Evolutionary conservation across 2,329 filamentous ascomycete species (phyloP).

Genomic region (Alternaria ethzedia): DNA sequence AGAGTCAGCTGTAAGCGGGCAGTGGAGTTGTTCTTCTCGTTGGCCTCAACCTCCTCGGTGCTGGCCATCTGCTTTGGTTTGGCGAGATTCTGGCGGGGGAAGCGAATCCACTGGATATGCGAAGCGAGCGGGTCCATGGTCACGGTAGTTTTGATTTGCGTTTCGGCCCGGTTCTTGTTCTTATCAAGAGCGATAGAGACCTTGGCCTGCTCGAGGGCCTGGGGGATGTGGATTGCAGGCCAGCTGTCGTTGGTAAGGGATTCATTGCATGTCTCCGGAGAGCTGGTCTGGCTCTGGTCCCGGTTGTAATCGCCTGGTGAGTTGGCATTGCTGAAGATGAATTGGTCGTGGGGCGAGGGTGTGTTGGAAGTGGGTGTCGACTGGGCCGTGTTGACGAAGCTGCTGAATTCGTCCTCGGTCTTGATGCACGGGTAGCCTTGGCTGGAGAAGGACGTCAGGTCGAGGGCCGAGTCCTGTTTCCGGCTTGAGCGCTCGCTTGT

Average conservation of each 20-base stretch:
- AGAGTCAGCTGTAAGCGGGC: conserved; percentile 52
- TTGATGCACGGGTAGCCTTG: conserved; percentile 19
- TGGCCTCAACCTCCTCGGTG: conserved; percentile 71
- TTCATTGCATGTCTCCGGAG: conserved; percentile 36
- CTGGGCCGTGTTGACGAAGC: conserved; percentile 26
- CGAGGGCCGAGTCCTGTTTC: conserved; percentile 35
- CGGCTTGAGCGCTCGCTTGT: conserved; percentile 17
- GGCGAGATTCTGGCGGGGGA: conserved; percentile 89
- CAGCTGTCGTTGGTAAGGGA: conserved; percentile 25
- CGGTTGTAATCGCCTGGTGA: conserved; percentile 39
- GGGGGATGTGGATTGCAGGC: conserved; percentile 38
- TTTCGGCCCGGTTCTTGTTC: conserved; percentile 89
- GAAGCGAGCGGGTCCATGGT: conserved; percentile 76
- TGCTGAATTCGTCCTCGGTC: conserved; percentile 22
- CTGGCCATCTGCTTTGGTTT: conserved; percentile 91
- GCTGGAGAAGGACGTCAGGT: conserved; percentile 23
- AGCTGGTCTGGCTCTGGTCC: conserved; percentile 40
- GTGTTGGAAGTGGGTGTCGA: conserved; percentile 36
- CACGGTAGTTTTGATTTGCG: conserved; percentile 89
- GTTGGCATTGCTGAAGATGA: conserved; percentile 42
- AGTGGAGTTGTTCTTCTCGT: conserved; percentile 68
- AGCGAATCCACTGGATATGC: conserved; percentile 79
- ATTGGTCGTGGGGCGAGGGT: conserved; percentile 35
- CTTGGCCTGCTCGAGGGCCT: conserved; percentile 26
- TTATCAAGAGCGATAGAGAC: conserved; percentile 37